Evolutionary conservation across 2,329 filamentous ascomycete genomes (phyloP).

Genomic region (Sporothrix pallida): DNA sequence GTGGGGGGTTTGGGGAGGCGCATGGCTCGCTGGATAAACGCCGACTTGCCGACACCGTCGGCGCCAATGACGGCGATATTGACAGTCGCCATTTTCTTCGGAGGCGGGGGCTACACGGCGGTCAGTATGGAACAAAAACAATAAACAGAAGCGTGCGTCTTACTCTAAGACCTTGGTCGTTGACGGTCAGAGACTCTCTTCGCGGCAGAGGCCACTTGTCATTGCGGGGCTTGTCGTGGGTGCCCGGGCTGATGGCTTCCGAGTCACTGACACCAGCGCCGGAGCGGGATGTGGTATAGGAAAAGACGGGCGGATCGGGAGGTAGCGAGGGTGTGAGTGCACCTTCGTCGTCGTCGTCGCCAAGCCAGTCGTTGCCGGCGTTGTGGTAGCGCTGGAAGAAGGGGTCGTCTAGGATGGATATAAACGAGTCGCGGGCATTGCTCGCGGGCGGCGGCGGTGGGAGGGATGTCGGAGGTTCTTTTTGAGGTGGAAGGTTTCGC

Average conservation of each 20-base stretch:
- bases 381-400: slow-evolving; percentile 58
- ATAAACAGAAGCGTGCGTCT: neutral
- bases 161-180: slow-evolving; percentile 42
- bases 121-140: neutral
- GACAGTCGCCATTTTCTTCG: slow-evolving; percentile 60
- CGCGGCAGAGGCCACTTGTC: slow-evolving; percentile 54
- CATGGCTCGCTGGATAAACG: slow-evolving; percentile 68
- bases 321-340: slow-evolving; percentile 38
- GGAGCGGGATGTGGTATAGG: slow-evolving; percentile 2
- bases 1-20: slow-evolving; percentile 60
- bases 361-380: slow-evolving; percentile 43
- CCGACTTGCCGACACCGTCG: slow-evolving; percentile 70
- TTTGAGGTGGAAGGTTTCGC: neutral
- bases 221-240: slow-evolving; percentile 47
- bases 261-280: slow-evolving; percentile 23
- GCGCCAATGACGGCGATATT: slow-evolving; percentile 72
- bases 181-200: slow-evolving; percentile 54
- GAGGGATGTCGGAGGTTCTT: slow-evolving; percentile 8
- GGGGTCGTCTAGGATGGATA: slow-evolving; percentile 61
- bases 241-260: slow-evolving; percentile 36
- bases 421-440: slow-evolving; percentile 54
- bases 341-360: slow-evolving; percentile 36
- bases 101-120: neutral
- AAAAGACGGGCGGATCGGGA: slow-evolving; percentile 31
- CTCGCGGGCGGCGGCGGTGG: slow-evolving; percentile 37